Base-by-base conservation (phyloP, 2,329 filamentous ascomycete species). In the Mycosphaerella sp. region DNA sequence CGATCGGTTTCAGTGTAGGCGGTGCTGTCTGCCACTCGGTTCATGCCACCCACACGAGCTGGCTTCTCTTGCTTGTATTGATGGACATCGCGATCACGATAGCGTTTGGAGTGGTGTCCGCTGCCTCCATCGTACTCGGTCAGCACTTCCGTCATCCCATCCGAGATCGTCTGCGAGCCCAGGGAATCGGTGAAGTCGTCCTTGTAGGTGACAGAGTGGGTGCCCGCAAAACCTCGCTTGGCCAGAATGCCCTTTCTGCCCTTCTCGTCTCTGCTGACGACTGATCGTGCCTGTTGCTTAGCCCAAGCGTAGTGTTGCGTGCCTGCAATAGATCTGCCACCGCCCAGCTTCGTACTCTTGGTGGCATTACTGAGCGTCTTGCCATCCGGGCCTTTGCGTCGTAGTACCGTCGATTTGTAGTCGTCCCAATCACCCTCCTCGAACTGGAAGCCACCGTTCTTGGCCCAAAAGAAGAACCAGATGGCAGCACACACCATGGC, bases 381-480 rank as follows among this genome's bases (percentile, higher is more conserved):
- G 40, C 92, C 92, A 72, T 96, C 91, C 4, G 91, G 89, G 0
- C 90, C 91, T 66, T 86, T 90, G 50, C 91, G 86, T 41, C 93
- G 82, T 44, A 98, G 74, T 1, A 98, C 93, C 0, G 92, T 96
- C 1, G 87, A 86, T 71, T 97, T 97, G 81, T 98, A 98, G 67
- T 98, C 93, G 5, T 97, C 92, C 92, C 93, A 98, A 72, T 98
- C 93, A 36, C 82, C 78, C 59, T 95, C 76, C 45, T 80, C 80
- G 78, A 90, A 97, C 59, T 87, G 76, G 75, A 97, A 96, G 11
- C 93, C 93, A 58, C 93, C 93, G 64, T 97, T 95, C 74, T 87
- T 92, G 54, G 92, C 92, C 87, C 89, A 95, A 79, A 95, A 95
- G 80, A 98, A 97, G 80, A 98, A 96, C 91, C 93, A 98, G 67